phyloP scores from a whole-genome alignment of 768 basidiomycete genomes.

The Pisolithus albus region DNA sequence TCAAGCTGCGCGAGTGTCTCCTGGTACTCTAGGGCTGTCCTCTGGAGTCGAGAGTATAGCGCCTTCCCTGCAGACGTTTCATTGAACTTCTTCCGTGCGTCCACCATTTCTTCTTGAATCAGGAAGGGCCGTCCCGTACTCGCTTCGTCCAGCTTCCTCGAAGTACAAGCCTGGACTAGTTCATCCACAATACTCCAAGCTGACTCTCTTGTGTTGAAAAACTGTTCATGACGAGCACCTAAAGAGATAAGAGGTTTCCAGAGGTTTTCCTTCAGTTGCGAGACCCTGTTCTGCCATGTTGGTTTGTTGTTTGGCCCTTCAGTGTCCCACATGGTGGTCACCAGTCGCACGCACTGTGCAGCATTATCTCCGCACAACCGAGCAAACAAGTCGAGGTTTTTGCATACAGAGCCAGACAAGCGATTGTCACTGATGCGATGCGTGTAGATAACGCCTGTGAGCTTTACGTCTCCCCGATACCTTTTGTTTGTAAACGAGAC shows the following conservation, averaged over 20 bases:
- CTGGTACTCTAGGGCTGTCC: no score
- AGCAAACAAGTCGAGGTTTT: conserved; percentile 29
- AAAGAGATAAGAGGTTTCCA: conserved; percentile 7
- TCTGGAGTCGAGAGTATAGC: neutral
- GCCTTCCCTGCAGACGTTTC: neutral
- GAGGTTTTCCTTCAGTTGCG: conserved; percentile 20
- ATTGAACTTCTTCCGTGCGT: no score
- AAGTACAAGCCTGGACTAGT: neutral
- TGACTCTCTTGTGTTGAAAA: neutral
- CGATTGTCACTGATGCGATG: conserved; percentile 31
- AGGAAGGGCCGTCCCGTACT: neutral
- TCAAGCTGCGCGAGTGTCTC: no score
- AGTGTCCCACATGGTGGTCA: conserved; percentile 35
- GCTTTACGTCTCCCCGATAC: conserved; percentile 5
- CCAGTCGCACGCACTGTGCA: conserved; percentile 26
- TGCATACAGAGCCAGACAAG: conserved; percentile 23
- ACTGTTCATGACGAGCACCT: neutral
- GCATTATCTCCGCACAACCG: conserved; percentile 29
- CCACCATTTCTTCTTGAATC: neutral
- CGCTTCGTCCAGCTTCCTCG: neutral
- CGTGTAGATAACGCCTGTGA: conserved; percentile 29
- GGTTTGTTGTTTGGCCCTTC: conserved; percentile 6
- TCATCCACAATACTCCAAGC: neutral
- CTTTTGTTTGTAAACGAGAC: neutral
- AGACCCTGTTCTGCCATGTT: conserved; percentile 13